Base-by-base conservation (phyloP, 2,329 filamentous ascomycete species). In the Talaromyces islandicus region DNA sequence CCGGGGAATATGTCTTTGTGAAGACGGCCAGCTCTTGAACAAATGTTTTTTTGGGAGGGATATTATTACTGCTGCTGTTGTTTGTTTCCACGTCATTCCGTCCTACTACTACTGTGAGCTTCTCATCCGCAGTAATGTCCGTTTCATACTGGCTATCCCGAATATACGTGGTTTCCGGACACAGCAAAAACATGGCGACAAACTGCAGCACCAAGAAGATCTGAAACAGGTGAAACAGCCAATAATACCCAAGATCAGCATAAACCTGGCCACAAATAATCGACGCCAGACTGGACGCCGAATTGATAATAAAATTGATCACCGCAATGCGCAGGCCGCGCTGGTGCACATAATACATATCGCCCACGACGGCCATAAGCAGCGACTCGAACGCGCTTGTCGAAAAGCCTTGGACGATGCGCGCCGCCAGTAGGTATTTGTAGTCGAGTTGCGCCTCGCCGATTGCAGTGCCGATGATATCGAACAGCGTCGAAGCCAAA, bases 81-180 rank as follows among this genome's bases (percentile, higher is more conserved):
- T 35, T 35, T 14, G 32, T 35, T 14, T 35, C 32, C 32, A 35
- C 32, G 6, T 35, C 32, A 5, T 1, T 10, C 4, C 5, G 32
- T 14, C 32, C 32, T 14, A 12, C 29, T 30, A 9, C 32, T 14
- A 9, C 12, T 4, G 25, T 52, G 14, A n/a, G 2, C 11, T 52
- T 52, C 12, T 52, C 48, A 4, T 52, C 48, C 43, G 52, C 11
- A 4, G 21, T 25, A 11, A 58, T 59, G 29, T 64, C 68, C 57
- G 58, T 64, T 27, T 61, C 32, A 46, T 63, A 67, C 17, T 52
- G 25, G 21, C 55, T 61, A 60, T 68, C 68, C 7, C 67, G 63
- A 21, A 66, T 63, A 51, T 69, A 70, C 17, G 67, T 68, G 6
- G 67, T 68, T 43, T 70, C 68, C 1, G 68, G 68, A 54, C 66